These are phyloP conservation scores for Pterocarpus santalinus DNA, from an alignment of 306 rosid genomes.

Conservation along the genomic window DNA sequence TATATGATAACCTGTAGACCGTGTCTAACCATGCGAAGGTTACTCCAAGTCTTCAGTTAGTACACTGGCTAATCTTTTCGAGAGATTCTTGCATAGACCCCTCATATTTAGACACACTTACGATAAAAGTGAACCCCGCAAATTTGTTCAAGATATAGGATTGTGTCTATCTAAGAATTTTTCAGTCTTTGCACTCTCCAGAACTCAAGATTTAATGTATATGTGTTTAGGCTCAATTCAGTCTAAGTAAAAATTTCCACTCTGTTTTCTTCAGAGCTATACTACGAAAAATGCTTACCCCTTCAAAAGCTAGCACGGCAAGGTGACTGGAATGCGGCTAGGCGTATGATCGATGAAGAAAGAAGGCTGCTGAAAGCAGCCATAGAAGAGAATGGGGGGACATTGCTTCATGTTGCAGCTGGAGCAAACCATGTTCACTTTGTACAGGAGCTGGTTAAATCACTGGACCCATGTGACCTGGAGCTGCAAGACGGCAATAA, in stretches of 20 bases:
- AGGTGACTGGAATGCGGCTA: constrained; percentile 53
- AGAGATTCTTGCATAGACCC: too few relatives aligned
- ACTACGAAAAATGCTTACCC: constrained; percentile 46
- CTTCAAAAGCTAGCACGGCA: constrained; percentile 45
- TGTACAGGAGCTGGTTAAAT: constrained; percentile 45
- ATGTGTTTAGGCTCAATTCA: too few relatives aligned
- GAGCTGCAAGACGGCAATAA: constrained; percentile 38
- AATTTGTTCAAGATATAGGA: too few relatives aligned
- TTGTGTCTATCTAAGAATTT: too few relatives aligned
- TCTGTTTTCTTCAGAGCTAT: constrained; percentile 26
- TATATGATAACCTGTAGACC: too few relatives aligned
- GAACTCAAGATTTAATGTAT: too few relatives aligned
- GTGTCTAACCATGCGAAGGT: too few relatives aligned
- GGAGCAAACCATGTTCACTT: constrained; percentile 48
- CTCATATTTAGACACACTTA: too few relatives aligned
- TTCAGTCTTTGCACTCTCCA: too few relatives aligned
- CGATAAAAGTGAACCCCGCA: too few relatives aligned
- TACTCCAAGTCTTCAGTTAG: too few relatives aligned
- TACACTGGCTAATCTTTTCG: too few relatives aligned
- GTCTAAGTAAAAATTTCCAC: not conserved
- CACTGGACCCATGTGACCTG: constrained; percentile 22
- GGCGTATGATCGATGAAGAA: constrained; percentile 39
- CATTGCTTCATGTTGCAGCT: constrained; percentile 52
- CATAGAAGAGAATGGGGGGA: constrained; percentile 36
- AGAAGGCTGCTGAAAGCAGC: constrained; percentile 11